Conservation (phyloP, 1,284 basidiomycete genomes). For the Papiliotrema nemorosa region DNA sequence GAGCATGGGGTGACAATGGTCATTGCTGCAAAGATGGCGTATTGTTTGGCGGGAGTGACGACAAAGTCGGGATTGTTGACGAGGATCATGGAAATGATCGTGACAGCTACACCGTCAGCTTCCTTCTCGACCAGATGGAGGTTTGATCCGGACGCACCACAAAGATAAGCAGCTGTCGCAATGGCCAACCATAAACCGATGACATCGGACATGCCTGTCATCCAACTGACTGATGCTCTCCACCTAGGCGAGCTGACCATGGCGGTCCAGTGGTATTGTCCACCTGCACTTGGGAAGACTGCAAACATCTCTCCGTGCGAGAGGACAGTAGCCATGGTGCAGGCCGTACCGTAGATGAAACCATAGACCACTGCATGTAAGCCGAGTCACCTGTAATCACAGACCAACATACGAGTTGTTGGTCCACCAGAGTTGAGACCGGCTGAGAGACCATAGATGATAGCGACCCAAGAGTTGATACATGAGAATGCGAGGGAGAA, state of each 20-base stretch:
- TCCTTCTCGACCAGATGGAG: neutral
- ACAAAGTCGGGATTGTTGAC: slow-evolving; percentile 29
- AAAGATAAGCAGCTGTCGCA: slow-evolving; percentile 5
- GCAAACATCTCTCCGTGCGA: slow-evolving; percentile 17
- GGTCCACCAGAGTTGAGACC: slow-evolving; percentile 19
- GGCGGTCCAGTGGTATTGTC: slow-evolving; percentile 10
- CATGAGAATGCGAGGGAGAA: slow-evolving; percentile 16
- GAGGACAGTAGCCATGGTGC: slow-evolving; percentile 11
- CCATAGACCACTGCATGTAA: slow-evolving; percentile 14
- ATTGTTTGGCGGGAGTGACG: slow-evolving; percentile 55
- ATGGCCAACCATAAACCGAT: slow-evolving; percentile 6
- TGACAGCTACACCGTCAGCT: slow-evolving; percentile 10
- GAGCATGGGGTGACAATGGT: slow-evolving; percentile 16
- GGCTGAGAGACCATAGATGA: slow-evolving; percentile 12
- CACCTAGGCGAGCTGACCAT: slow-evolving; percentile 6
- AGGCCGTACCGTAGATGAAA: slow-evolving; percentile 16
- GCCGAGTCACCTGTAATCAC: neutral
- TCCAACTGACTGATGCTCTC: slow-evolving; percentile 5
- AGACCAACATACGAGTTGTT: slow-evolving; percentile 8
- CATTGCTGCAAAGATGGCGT: slow-evolving; percentile 20
- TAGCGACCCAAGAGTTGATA: slow-evolving; percentile 20
- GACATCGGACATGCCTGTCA: slow-evolving; percentile 6
- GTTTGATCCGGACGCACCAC: slow-evolving; percentile 1
- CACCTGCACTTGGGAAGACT: slow-evolving; percentile 9
- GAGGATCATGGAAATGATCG: slow-evolving; percentile 56